Evolutionary conservation across 441 rosid species (phyloP), one percentile per base, ranked within the genome.

Genomic region (Isatis lusitanica): DNA sequence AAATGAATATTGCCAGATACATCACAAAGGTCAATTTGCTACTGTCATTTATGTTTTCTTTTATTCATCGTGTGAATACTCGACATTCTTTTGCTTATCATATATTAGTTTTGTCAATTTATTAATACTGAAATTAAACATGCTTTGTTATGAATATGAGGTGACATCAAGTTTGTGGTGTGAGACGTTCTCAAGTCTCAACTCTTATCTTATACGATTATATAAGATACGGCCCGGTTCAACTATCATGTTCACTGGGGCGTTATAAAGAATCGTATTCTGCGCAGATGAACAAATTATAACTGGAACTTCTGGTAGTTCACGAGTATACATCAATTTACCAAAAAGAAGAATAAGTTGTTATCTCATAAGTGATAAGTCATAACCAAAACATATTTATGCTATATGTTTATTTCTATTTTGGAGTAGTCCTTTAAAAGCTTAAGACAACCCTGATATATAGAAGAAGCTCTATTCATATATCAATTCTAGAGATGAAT

Each of bases 131-230:
- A 66, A 39, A 11, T 67, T 52, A 18, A 33, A 66, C n/a, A 51
- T 36, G 47, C 60, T 28, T 28, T 24, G 9, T 9, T 0, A 9
- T 50, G 18, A 55, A 51, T 36, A 47, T 9, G 11, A 36, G 13
- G 42, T 47, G 36, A 7, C 62, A 68, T 68, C 72, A 40, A 36
- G 59, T 56, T 59, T 70, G 52, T 70, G 56, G 58, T 69, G 38
- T 69, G 68, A 47, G 42, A 48, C 67, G 30, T 59, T 70, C 59
- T 59, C 48, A 59, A 35, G 39, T 60, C 30, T 36, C 48, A 59
- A 35, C 48, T 60, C 30, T 36, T 31, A 21, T 30, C 2, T 21
- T n/a, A n/a, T n/a, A n/a, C n/a, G n/a, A n/a, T n/a, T n/a, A 30
- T 30, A 30, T 30, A 7, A 30, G 33, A 30, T 30, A 30, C 33